phyloP scores from a whole-genome alignment of 176 grass and related monocot species.

The Eragrostis curvula region DNA sequence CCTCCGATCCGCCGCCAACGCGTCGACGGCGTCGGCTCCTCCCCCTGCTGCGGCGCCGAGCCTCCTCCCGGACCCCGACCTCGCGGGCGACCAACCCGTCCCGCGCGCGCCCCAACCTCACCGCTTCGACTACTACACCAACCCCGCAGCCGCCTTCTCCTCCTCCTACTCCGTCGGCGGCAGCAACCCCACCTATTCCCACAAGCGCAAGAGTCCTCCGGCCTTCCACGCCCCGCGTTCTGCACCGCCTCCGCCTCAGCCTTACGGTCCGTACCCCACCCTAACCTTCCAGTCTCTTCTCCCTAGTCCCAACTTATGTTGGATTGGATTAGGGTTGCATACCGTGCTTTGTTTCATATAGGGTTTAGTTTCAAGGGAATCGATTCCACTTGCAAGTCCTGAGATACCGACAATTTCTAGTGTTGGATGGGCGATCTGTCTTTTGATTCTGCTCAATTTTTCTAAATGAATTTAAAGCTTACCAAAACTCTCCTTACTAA shows the following conservation, averaged over 20 bases:
- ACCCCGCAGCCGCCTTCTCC: conserved; percentile 58
- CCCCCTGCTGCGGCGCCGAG: background rate
- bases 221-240: background rate
- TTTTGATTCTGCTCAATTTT: background rate
- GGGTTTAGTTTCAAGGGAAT: background rate
- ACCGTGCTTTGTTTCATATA: background rate
- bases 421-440: background rate
- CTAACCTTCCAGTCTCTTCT: background rate
- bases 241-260: conserved; percentile 25
- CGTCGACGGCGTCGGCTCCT: conserved; percentile 18
- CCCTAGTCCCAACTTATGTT: background rate
- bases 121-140: conserved; percentile 63
- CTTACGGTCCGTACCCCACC: conserved; percentile 36
- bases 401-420: background rate
- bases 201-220: conserved; percentile 43
- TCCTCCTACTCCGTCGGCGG: conserved; percentile 40
- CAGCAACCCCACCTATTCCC: conserved; percentile 7
- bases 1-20: conserved; percentile 39
- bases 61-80: conserved; percentile 44
- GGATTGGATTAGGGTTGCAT: background rate
- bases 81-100: background rate
- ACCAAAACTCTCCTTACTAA: background rate
- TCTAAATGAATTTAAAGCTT: background rate
- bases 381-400: background rate
- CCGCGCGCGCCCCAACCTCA: background rate